Percentiles rank a stretch among this genome's conserved stretches.
Conservation (phyloP, 2,329 filamentous ascomycete species). For the Aureobasidium sp. region DNA sequence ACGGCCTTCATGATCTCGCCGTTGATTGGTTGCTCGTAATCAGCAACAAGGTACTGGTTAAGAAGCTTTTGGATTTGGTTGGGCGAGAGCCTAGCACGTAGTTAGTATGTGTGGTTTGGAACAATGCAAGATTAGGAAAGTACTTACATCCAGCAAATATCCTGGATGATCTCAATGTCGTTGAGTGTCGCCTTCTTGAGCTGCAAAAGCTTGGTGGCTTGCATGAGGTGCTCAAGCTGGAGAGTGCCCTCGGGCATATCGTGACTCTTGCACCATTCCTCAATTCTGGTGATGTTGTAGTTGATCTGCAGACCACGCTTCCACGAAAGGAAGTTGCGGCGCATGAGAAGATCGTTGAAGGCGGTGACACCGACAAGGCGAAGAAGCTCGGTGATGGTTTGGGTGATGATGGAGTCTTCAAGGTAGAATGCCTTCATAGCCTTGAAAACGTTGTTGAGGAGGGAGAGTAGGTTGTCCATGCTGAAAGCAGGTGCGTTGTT, state of each 20-base stretch:
- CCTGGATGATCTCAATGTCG: constrained; percentile 99
- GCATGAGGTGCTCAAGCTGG: constrained; percentile 97
- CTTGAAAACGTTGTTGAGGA: constrained; percentile 94
- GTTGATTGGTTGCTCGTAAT: constrained; percentile 99
- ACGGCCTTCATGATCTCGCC: constrained; percentile 99
- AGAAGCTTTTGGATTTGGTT: constrained; percentile 99
- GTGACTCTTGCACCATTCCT: constrained; percentile 99
- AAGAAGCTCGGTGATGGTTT: constrained; percentile 89
- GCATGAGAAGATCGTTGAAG: constrained; percentile 97
- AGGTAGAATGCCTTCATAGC: constrained; percentile 99
- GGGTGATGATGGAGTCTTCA: constrained; percentile 90
- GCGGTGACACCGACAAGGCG: constrained; percentile 91
- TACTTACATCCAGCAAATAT: constrained; percentile 98
- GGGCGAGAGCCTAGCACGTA: constrained; percentile 69
- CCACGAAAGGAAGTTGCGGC: constrained; percentile 97
- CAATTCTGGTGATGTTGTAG: constrained; percentile 98
- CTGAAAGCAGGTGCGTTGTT: constrained; percentile 92
- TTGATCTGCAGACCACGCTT: constrained; percentile 99
- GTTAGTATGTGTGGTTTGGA: neutral
- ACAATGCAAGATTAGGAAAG: neutral
- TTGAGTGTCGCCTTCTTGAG: constrained; percentile 98
- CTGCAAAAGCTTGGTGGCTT: constrained; percentile 96
- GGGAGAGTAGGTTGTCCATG: constrained; percentile 95
- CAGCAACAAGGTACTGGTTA: constrained; percentile 96
- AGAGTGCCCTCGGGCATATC: constrained; percentile 98